phyloP scores from a whole-genome alignment of 371 early-diverging fungal species.

The Phascolomyces articulosus region DNA sequence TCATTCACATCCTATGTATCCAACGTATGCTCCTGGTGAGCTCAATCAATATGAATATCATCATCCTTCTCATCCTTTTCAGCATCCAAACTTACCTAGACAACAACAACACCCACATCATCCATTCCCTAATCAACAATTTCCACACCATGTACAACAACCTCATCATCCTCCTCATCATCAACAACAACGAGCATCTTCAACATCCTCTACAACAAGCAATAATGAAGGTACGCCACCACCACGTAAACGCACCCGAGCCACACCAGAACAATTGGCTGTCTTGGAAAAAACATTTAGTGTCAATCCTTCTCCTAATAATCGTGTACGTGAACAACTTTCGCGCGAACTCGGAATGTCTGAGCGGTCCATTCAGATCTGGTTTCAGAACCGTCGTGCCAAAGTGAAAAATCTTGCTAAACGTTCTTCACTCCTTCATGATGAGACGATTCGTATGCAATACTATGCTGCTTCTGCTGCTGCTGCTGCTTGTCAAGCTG shows the following conservation, averaged over 20 bases:
- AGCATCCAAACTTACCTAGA: not conserved
- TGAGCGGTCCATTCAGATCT: conserved; percentile 91
- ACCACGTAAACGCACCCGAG: conserved; percentile 69
- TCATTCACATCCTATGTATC: conserved; percentile 17
- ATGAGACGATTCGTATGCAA: conserved; percentile 49
- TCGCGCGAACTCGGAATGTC: conserved; percentile 91
- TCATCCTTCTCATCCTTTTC: conserved; percentile 1
- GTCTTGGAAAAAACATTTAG: conserved; percentile 74
- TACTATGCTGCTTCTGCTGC: conserved; percentile 49
- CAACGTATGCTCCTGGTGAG: conserved; percentile 8
- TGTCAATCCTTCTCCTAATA: conserved; percentile 75
- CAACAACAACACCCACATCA: conserved; percentile 5
- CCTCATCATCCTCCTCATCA: conserved; percentile 3
- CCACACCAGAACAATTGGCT: conserved; percentile 74
- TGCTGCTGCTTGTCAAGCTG: conserved; percentile 48
- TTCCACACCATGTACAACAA: not conserved
- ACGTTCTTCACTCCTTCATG: conserved; percentile 52
- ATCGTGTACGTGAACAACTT: conserved; percentile 81
- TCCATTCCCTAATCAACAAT: not conserved
- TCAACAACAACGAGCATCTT: conserved; percentile 7
- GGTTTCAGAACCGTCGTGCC: conserved; percentile 99
- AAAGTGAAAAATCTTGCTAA: conserved; percentile 83
- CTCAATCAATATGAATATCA: conserved; percentile 2
- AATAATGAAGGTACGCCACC: conserved; percentile 29
- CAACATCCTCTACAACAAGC: conserved; percentile 3